A percentile compares a stretch with the other conserved stretches of the same genome.
These are phyloP conservation scores for Alternaria ventricosa DNA, from an alignment of 2,329 filamentous ascomycete species.

Conservation along the genomic window DNA sequence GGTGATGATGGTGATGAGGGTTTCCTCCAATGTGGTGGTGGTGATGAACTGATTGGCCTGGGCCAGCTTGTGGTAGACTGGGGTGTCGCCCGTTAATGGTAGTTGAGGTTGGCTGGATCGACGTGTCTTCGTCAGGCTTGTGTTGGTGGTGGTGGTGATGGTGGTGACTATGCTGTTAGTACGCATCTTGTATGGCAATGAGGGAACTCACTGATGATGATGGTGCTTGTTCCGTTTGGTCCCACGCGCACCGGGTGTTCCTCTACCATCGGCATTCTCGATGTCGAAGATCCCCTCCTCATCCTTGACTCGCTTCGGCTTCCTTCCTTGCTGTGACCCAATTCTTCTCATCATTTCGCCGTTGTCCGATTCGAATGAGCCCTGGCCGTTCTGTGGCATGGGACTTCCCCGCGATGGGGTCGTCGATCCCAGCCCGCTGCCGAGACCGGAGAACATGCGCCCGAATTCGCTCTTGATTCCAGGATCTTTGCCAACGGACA, in stretches of 20 bases:
- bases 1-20: constrained; percentile 43
- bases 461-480: constrained; percentile 95
- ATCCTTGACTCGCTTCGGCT: constrained; percentile 72
- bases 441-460: constrained; percentile 94
- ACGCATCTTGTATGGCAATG: constrained; percentile 3
- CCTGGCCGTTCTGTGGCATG: constrained; percentile 45
- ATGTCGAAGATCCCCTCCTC: constrained; percentile 71
- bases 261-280: constrained; percentile 69
- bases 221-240: constrained; percentile 68
- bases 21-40: constrained; percentile 50
- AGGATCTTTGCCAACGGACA: constrained; percentile 80
- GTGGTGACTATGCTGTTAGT: constrained; percentile 55
- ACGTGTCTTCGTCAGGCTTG: constrained; percentile 59
- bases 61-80: constrained; percentile 40
- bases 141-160: constrained; percentile 65
- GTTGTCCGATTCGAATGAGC: constrained; percentile 36
- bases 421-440: constrained; percentile 66
- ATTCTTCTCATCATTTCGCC: constrained; percentile 42
- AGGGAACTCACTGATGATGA: constrained; percentile 65
- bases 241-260: constrained; percentile 70
- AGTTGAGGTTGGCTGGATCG: constrained; percentile 24
- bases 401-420: constrained; percentile 63
- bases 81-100: constrained; percentile 32
- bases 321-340: constrained; percentile 48
- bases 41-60: constrained; percentile 40